Evolutionary conservation across 2,329 filamentous ascomycete genomes (phyloP).

Genomic region (Beauveria brongniartii): DNA sequence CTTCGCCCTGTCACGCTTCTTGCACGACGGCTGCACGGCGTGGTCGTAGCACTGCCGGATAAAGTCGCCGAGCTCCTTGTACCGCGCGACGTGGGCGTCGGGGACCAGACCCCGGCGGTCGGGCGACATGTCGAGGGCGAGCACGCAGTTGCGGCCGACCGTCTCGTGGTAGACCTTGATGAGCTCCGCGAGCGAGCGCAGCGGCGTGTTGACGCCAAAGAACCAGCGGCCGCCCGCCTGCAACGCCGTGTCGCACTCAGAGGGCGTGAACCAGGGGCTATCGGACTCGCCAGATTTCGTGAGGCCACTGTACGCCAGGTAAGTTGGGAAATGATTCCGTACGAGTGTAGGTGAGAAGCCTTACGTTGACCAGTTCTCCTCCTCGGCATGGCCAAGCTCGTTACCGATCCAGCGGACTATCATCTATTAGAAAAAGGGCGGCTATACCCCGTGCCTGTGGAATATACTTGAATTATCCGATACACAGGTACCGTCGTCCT

Average conservation of each 20-base stretch:
- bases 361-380: slow-evolving; percentile 20
- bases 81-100: slow-evolving; percentile 16
- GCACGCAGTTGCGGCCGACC: slow-evolving; percentile 19
- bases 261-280: slow-evolving; percentile 17
- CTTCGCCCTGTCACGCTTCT: neutral
- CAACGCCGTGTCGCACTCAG: slow-evolving; percentile 20
- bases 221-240: slow-evolving; percentile 20
- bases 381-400: slow-evolving; percentile 16
- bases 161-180: slow-evolving; percentile 20
- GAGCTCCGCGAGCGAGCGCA: slow-evolving; percentile 17
- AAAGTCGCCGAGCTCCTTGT: slow-evolving; percentile 19
- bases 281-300: slow-evolving; percentile 15
- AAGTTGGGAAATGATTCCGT: neutral
- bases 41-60: slow-evolving; percentile 11
- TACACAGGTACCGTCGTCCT: slow-evolving; percentile 17
- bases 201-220: slow-evolving; percentile 16
- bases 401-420: slow-evolving; percentile 18
- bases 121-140: slow-evolving; percentile 18
- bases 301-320: slow-evolving; percentile 5
- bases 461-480: slow-evolving; percentile 13
- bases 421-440: neutral
- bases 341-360: neutral
- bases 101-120: slow-evolving; percentile 19
- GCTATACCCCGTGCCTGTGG: no score
- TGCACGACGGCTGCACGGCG: neutral